Evolutionary conservation across 2,329 filamentous ascomycete genomes (phyloP).

Genomic region (Alternaria arbusti): DNA sequence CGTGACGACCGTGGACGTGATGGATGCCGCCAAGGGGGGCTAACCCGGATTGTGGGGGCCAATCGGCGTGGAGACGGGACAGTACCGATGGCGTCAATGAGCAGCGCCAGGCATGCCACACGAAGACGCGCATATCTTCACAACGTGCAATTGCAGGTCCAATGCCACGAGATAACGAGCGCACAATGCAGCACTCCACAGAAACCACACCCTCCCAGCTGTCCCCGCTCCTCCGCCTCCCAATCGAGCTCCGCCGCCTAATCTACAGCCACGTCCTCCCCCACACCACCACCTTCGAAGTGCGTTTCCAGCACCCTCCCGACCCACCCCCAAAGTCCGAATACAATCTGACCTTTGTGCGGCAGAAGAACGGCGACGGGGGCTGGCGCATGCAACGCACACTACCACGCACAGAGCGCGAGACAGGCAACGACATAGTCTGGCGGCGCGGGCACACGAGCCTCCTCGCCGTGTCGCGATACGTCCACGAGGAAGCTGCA

Average conservation of each 20-base stretch:
- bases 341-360: conserved; percentile 42
- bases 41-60: conserved; percentile 21
- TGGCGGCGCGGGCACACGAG: conserved; percentile 53
- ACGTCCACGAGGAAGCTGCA: conserved; percentile 54
- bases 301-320: conserved; percentile 24
- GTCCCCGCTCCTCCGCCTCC: conserved; percentile 47
- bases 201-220: conserved; percentile 2
- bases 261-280: conserved; percentile 54
- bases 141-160: not conserved
- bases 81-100: conserved; percentile 21
- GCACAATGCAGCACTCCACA: conserved; percentile 19
- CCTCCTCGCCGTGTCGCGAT: conserved; percentile 49
- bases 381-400: conserved; percentile 41
- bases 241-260: conserved; percentile 53
- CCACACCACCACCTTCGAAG: conserved; percentile 42
- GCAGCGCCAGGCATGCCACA: not conserved
- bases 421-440: conserved; percentile 44
- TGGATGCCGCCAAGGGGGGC: conserved; percentile 23
- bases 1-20: conserved; percentile 13
- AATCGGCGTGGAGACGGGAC: conserved; percentile 22
- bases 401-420: conserved; percentile 27
- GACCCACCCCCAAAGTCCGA: conserved; percentile 26
- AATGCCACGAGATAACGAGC: not conserved
- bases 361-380: conserved; percentile 26
- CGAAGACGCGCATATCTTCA: conserved; percentile 2